phyloP scores from a whole-genome alignment of 2,329 filamentous ascomycete species.

The Daldinia sp. region DNA sequence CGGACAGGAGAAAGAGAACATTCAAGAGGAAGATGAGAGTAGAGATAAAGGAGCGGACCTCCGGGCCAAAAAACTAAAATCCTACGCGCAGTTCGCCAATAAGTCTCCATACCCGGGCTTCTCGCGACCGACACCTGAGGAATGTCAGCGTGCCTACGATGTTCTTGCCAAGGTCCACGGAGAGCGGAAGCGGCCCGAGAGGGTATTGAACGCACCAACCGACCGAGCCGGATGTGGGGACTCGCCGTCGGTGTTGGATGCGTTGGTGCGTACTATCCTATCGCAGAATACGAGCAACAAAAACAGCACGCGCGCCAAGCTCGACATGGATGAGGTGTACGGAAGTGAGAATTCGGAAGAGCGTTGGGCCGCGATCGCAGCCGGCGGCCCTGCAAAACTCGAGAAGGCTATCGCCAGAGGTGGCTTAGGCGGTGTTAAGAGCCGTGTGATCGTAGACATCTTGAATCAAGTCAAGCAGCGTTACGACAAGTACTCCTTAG shows the following conservation, averaged over 20 bases:
- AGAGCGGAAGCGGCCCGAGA: conserved; percentile 65
- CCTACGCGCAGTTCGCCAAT: conserved; percentile 51
- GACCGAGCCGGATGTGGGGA: conserved; percentile 69
- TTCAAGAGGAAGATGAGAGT: conserved; percentile 24
- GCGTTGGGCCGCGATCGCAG: conserved; percentile 53
- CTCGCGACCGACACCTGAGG: conserved; percentile 68
- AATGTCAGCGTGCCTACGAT: conserved; percentile 73
- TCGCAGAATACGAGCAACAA: conserved; percentile 61
- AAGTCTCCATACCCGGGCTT: conserved; percentile 73
- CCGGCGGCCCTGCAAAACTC: conserved; percentile 51
- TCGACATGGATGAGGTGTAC: conserved; percentile 56
- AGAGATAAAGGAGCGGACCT: conserved; percentile 43
- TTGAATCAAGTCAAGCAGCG: conserved; percentile 66
- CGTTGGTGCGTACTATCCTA: conserved; percentile 60
- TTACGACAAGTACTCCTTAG: conserved; percentile 56
- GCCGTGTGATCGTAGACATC: conserved; percentile 73
- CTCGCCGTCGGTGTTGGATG: conserved; percentile 60
- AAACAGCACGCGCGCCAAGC: conserved; percentile 68
- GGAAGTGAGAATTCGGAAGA: conserved; percentile 49
- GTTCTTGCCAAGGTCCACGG: conserved; percentile 74
- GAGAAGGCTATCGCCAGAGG: conserved; percentile 73
- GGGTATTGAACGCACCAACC: conserved; percentile 63
- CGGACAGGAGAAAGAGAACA: background rate
- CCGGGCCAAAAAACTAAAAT: conserved; percentile 54
- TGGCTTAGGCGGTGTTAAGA: conserved; percentile 76